Conservation (phyloP, 495 filamentous ascomycete genomes). For the Penicillium bovifimosum region DNA sequence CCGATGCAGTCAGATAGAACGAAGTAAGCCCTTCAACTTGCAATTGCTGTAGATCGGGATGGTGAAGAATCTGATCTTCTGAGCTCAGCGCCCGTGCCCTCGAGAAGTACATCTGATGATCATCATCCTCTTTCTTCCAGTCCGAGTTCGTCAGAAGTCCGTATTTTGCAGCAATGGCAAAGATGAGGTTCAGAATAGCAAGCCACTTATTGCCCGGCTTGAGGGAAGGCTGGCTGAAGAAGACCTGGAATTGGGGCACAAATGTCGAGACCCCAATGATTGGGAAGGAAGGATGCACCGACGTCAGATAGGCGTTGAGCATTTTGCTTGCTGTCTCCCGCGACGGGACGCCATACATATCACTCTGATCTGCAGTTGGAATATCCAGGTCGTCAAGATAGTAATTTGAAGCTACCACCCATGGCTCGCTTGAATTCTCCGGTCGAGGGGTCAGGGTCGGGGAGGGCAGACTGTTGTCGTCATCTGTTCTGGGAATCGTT, state of each 20-base stretch:
- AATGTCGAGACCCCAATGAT: constrained; percentile 54
- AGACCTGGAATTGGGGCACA: constrained; percentile 43
- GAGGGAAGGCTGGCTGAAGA: constrained; percentile 36
- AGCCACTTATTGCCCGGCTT: constrained; percentile 46
- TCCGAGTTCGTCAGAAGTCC: constrained; percentile 40
- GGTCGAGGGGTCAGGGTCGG: constrained; percentile 23
- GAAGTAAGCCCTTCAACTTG: constrained; percentile 53
- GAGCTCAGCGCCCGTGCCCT: constrained; percentile 49
- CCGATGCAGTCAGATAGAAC: constrained; percentile 54
- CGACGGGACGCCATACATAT: constrained; percentile 46
- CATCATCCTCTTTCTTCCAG: constrained; percentile 42
- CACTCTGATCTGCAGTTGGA: constrained; percentile 37
- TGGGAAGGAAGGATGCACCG: constrained; percentile 56
- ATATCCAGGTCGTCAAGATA: constrained; percentile 50
- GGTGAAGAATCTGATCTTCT: constrained; percentile 45
- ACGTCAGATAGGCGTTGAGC: constrained; percentile 52
- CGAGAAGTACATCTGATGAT: constrained; percentile 52
- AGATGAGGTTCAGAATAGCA: constrained; percentile 57
- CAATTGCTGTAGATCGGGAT: constrained; percentile 52
- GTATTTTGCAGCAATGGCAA: constrained; percentile 55
- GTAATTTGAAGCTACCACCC: constrained; percentile 35
- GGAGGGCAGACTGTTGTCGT: constrained; percentile 24
- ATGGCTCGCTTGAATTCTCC: constrained; percentile 22
- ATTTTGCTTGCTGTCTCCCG: constrained; percentile 48
- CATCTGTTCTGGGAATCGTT: constrained; percentile 11